Evolutionary conservation across 2,329 filamentous ascomycete genomes (phyloP), one percentile per base, ranked within the genome.

Genomic region (Fusarium beomiforme): DNA sequence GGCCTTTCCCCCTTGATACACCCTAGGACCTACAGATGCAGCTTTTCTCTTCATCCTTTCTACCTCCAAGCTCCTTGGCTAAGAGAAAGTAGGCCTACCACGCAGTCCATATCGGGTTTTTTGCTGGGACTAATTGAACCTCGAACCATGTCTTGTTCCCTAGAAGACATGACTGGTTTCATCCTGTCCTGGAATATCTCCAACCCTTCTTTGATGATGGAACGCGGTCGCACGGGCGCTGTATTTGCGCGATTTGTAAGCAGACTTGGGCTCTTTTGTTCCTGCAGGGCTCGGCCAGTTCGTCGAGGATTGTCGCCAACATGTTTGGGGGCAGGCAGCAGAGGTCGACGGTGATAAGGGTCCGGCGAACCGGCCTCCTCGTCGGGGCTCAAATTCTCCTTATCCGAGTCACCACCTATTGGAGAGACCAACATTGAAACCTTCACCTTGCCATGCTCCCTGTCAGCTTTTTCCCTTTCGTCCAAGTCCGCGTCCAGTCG

Each of bases 11-110:
- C 56, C 36, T 60, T 46, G 42, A 64, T 71, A 58, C 24, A 59
- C 65, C 58, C 59, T 41, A 44, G 34, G 49, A 50, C 58, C 39
- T 70, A 46, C 41, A 34, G 46, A 46, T 55, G 46, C 39, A 56
- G 39, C 24, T 47, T 56, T 43, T 49, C 23, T 7, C 34, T 47
- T 58, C 9, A 31, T 49, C 24, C 26, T 41, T 36, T 29, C 21
- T 34, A 92, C 77, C 89, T 88, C 94, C 95, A 98, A 77, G 93
- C 93, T n/a, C 95, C 95, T 82, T 97, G 93, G 76, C 94, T 97
- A 47, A 98, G 85, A 54, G 93, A 95, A 69, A 98, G 81, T 70
- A 98, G 82, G n/a, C 94, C 94, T 59, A 95, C 93, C 49, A 97
- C 91, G 77, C 94, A 97, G 78, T 97, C 94, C 79, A 97, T 86